Percentiles rank a stretch among this genome's conserved stretches.
phyloP scores from a whole-genome alignment of 1,284 basidiomycete species.

The Cryptococcus floricola region DNA sequence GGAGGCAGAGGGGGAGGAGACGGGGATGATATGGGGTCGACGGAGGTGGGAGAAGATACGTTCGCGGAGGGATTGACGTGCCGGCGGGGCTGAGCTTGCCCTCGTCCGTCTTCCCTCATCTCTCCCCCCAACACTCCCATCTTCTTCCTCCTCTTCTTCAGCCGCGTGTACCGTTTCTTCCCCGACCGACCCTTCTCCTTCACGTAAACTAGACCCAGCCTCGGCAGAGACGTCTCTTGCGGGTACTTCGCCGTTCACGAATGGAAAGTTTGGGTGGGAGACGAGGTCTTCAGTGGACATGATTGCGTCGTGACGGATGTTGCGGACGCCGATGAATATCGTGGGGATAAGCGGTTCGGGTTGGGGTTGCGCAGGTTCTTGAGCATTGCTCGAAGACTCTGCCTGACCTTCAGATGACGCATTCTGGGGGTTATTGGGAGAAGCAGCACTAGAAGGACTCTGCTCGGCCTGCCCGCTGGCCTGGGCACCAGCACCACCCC shows the following conservation, averaged over 20 bases:
- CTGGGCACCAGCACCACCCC: background rate
- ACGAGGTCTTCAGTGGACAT: conserved; percentile 40
- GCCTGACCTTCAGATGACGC: too few species aligned
- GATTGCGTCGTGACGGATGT: conserved; percentile 32
- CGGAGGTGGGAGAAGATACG: background rate
- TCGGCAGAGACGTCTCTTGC: conserved; percentile 1
- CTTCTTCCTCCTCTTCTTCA: too few species aligned
- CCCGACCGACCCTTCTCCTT: background rate
- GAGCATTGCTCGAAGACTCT: too few species aligned
- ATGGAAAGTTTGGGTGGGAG: conserved; percentile 38
- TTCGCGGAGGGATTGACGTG: background rate
- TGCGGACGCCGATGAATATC: conserved; percentile 47
- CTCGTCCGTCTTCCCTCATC: too few species aligned
- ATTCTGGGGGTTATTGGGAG: background rate
- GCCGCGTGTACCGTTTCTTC: too few species aligned
- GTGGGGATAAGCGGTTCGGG: conserved; percentile 38
- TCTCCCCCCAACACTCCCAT: too few species aligned
- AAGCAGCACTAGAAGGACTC: background rate
- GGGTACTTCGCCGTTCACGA: conserved; percentile 36
- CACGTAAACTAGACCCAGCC: background rate
- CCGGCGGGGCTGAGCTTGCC: too few species aligned
- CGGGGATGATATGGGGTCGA: background rate
- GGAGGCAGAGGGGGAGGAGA: background rate
- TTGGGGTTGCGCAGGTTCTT: too few species aligned
- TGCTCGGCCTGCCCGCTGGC: background rate